Base-by-base conservation (phyloP, 805 yeast species). In the Cyberlindnera xylosilytica region DNA sequence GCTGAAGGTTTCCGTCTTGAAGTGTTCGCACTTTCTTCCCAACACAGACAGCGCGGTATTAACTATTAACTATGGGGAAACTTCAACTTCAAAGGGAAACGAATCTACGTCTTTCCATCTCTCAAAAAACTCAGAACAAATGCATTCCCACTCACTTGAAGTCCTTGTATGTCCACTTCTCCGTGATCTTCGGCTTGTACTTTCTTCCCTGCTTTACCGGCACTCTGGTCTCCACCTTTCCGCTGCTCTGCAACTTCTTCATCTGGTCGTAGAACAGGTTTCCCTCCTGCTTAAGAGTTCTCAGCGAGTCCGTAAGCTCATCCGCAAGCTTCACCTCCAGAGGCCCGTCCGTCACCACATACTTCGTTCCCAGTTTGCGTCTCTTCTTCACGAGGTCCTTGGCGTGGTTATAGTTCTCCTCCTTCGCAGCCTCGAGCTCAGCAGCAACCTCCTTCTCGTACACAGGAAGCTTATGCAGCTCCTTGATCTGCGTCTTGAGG, bases 111-210 rank as follows among this genome's bases (percentile, higher is more conserved):
- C n/a, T n/a, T n/a, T n/a, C n/a, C n/a, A n/a, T n/a, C n/a, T n/a
- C n/a, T n/a, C n/a, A n/a, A n/a, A n/a, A n/a, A n/a, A n/a, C n/a
- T n/a, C n/a, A n/a, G n/a, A n/a, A n/a, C n/a, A n/a, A n/a, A 22
- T 7, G 10, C 10, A 10, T 7, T 10, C 7, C 10, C 7, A 10
- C 10, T 43, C 35, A 83, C 66, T 83, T 82, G 59, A 86, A 87
- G 66, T 91, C 95, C 69, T 91, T 91, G 68, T 85, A 87, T 26
- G 90, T 76, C 95, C 95, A 88, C 67, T 90, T 91, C 64, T 91
- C 97, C 23, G 95, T 85, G 48, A 84, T 66, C 71, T 84, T 87
- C 45, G 75, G 83, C 53, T 79, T 73, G 58, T 82, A 83, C 61
- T 78, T 82, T 60, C 83, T 77, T 62, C 70, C 78, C 62, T 78